Base-by-base conservation (phyloP, 2,329 filamentous ascomycete genomes). In the Cryphonectria japonica region DNA sequence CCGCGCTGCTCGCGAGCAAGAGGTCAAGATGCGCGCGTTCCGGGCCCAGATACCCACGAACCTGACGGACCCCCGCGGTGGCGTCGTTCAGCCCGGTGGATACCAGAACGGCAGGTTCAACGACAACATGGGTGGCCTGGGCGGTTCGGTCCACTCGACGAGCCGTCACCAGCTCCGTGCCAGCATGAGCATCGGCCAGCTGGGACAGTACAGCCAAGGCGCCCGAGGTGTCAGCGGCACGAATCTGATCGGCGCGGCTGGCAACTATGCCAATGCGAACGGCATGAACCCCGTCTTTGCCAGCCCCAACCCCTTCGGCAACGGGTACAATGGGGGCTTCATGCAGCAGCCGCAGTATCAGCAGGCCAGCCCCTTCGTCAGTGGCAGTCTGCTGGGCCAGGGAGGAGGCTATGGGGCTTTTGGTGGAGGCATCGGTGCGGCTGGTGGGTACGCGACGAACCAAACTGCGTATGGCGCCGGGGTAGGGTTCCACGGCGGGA, bases 31-130 rank as follows among this genome's bases (percentile, higher is more conserved):
- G 80, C 82, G 84, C 3, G 82, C 80, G 1, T 77, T 87, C 71
- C 80, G 86, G 54, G 79, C 77, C 39, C 85, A 87, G 75, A 85
- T 88, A 82, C 85, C 86, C 1, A 78, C 80, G 2, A 79, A 74
- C 19, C 72, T 87, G 14, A 77, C 76, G 13, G 74, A 75, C 1
- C 75, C 81, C 1, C 74, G 74, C n/a, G 69, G 77, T 9, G 76
- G 78, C 13, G 75, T 79, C 22, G 69, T 76, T 6, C 78, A 78
- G 39, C 77, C 83, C 0, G 83, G 85, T 41, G 86, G 85, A 0
- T 89, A 82, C 76, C 81, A 83, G 73, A 82, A 84, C 29, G 87
- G 87, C 2, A 79, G 80, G n/a, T 89, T 86, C 76, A 89, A 89
- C 74, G 85, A 88, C 67, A 78, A 75, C 19, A 86, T 82, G 6